Conservation (phyloP, 73 alveolate species). For the Tetrahymena malaccensis region DNA sequence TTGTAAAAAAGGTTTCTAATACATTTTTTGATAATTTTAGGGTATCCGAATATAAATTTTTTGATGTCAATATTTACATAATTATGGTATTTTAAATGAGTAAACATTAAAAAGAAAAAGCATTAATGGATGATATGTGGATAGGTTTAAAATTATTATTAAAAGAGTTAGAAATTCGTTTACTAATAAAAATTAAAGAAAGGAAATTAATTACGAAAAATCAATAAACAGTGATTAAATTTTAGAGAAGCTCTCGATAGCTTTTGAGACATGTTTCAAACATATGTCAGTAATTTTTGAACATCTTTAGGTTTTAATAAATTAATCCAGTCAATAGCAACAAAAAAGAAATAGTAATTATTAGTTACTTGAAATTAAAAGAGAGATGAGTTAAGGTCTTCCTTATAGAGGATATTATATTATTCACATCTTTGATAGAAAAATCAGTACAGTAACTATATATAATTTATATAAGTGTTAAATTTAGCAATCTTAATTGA, state of each 20-base stretch:
- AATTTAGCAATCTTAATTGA: background rate
- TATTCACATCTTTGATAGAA: background rate
- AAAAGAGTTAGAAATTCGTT: background rate
- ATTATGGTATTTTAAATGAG: too few relatives aligned
- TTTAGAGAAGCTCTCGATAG: background rate
- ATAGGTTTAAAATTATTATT: too few relatives aligned
- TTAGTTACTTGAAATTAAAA: background rate
- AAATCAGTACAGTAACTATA: background rate
- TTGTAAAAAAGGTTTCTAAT: too few relatives aligned
- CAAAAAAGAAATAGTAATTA: too few relatives aligned
- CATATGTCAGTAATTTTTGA: background rate
- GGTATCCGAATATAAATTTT: too few relatives aligned
- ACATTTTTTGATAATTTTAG: too few relatives aligned
- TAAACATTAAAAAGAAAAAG: too few relatives aligned
- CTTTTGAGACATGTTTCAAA: background rate
- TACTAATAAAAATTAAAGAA: background rate
- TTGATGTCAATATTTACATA: too few relatives aligned
- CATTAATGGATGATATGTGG: too few relatives aligned
- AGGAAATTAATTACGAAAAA: background rate
- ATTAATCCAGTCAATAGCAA: too few relatives aligned
- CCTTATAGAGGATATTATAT: background rate
- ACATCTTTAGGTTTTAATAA: background rate
- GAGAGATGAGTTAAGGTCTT: background rate
- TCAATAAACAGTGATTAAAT: background rate
- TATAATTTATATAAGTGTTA: too few relatives aligned